phyloP scores from a whole-genome alignment of 2,329 filamentous ascomycete species.

The Claviceps sorghi region DNA sequence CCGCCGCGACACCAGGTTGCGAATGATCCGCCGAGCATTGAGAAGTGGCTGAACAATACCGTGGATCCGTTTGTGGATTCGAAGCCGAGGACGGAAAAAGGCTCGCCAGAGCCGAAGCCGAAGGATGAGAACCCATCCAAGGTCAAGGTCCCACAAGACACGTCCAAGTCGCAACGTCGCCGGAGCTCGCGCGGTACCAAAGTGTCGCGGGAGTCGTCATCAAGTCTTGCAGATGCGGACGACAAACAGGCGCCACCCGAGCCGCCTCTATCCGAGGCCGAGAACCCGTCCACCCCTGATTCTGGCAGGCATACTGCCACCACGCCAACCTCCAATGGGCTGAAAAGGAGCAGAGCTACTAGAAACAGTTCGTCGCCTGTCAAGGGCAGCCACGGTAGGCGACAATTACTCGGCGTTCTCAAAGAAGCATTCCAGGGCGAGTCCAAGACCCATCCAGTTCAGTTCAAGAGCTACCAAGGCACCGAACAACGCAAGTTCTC shows the following conservation, averaged over 20 bases:
- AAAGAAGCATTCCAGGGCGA: conserved; percentile 50
- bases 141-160: neutral
- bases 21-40: conserved; percentile 49
- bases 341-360: conserved; percentile 43
- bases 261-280: neutral
- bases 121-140: conserved; percentile 1
- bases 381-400: conserved; percentile 29
- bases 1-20: conserved; percentile 31
- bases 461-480: conserved; percentile 33
- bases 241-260: conserved; percentile 5
- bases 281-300: conserved; percentile 11
- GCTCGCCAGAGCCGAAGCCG: neutral
- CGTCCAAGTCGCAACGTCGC: neutral
- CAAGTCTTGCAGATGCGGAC: neutral
- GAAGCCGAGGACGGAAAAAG: neutral
- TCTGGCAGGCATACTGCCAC: conserved; percentile 15
- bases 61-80: conserved; percentile 46
- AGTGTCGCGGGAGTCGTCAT: neutral
- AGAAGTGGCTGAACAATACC: conserved; percentile 49
- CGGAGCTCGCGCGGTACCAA: conserved; percentile 1
- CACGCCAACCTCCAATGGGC: conserved; percentile 22
- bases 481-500: conserved; percentile 25
- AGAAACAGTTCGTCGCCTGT: conserved; percentile 33
- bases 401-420: conserved; percentile 41
- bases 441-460: conserved; percentile 32